These are phyloP conservation scores for Candida methanosorbosa DNA, from an alignment of 805 yeast species.

Conservation along the genomic window DNA sequence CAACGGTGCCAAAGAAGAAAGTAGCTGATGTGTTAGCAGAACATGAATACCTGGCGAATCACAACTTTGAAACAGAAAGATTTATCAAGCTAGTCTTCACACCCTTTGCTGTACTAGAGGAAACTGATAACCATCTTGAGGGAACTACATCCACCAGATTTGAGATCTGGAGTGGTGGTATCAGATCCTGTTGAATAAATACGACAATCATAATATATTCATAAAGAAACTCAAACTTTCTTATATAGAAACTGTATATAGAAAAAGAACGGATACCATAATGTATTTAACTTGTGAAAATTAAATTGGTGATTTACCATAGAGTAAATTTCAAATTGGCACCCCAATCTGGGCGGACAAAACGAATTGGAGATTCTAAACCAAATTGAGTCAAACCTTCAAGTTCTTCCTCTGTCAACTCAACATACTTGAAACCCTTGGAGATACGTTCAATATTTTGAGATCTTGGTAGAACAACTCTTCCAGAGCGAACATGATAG, in stretches of 20 bases:
- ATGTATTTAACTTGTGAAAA: no score
- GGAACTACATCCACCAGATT: slow-evolving; percentile 12
- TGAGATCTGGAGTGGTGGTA: slow-evolving; percentile 31
- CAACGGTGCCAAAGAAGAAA: slow-evolving; percentile 5
- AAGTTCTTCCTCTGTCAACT: slow-evolving; percentile 29
- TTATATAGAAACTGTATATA: no score
- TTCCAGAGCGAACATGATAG: slow-evolving; percentile 55
- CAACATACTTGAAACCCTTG: slow-evolving; percentile 25
- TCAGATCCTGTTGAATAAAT: slow-evolving; percentile 12
- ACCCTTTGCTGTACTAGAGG: slow-evolving; percentile 13
- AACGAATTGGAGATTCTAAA: slow-evolving; percentile 23
- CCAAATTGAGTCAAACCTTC: slow-evolving; percentile 21
- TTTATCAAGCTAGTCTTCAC: slow-evolving; percentile 20
- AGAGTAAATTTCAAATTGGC: no score
- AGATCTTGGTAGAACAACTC: slow-evolving; percentile 62
- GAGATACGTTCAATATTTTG: slow-evolving; percentile 55
- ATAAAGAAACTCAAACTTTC: no score
- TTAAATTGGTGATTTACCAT: no score
- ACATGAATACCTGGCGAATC: slow-evolving; percentile 21
- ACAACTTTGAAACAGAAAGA: slow-evolving; percentile 23
- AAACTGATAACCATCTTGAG: no score
- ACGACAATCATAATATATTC: neutral
- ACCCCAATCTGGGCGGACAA: slow-evolving; percentile 21
- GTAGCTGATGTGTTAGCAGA: slow-evolving; percentile 15
- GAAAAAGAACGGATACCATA: no score